A percentile compares a stretch with the other conserved stretches of the same genome.
Conservation (phyloP, 805 yeast genomes). For the Kazachstania psychrophila region DNA sequence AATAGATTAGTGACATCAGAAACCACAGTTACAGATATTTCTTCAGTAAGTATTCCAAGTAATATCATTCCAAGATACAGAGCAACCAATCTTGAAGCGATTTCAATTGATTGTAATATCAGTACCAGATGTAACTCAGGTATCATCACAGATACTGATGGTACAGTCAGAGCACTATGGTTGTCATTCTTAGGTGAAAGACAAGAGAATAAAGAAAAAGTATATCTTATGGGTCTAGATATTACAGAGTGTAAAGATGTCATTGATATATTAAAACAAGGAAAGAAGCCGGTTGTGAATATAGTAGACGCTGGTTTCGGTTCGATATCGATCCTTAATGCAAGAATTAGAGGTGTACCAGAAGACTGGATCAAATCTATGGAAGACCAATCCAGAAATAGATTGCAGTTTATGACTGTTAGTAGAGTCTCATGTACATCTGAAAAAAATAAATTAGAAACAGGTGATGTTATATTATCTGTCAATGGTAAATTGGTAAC, state of each 20-base stretch:
- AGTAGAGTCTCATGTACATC: slow-evolving; percentile 52
- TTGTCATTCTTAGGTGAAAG: slow-evolving; percentile 73
- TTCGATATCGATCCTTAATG: slow-evolving; percentile 58
- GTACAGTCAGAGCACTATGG: slow-evolving; percentile 80
- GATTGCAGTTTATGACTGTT: slow-evolving; percentile 64
- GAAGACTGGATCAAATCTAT: slow-evolving; percentile 69
- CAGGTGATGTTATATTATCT: slow-evolving; percentile 72
- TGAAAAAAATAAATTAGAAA: slow-evolving; percentile 30
- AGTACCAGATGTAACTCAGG: slow-evolving; percentile 75
- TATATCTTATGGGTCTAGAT: slow-evolving; percentile 69
- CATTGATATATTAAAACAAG: slow-evolving; percentile 41
- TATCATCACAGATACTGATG: slow-evolving; percentile 64
- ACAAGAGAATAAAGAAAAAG: slow-evolving; percentile 49
- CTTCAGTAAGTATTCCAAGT: slow-evolving; percentile 65
- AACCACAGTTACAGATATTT: slow-evolving; percentile 67
- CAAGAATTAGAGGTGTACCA: slow-evolving; percentile 80
- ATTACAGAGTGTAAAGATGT: slow-evolving; percentile 54
- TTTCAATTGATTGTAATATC: slow-evolving; percentile 62
- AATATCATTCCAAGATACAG: slow-evolving; percentile 70
- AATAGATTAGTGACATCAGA: slow-evolving; percentile 63
- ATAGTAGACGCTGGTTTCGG: slow-evolving; percentile 75
- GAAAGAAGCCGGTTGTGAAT: slow-evolving; percentile 47
- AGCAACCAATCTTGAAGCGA: slow-evolving; percentile 73
- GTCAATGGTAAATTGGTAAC: slow-evolving; percentile 58
- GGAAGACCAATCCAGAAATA: slow-evolving; percentile 54